Base-by-base conservation (phyloP, 1,139 yeast species). In the Suhomyces ambrosiae region DNA sequence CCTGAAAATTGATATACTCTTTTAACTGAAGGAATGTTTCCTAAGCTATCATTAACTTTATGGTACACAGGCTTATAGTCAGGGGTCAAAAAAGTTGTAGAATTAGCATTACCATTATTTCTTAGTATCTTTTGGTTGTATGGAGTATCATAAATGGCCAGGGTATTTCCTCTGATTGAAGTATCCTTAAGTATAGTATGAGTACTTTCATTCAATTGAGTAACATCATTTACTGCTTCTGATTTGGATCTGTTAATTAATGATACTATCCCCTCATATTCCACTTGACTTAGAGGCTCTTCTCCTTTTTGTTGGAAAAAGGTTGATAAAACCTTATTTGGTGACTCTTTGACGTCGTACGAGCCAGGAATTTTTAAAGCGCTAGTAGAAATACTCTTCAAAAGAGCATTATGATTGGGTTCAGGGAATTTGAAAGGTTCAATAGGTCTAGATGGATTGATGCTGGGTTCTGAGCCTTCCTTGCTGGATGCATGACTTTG, bases 251-350 rank as follows among this genome's bases (percentile, higher is more conserved):
- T 18, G 15, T 29, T 32, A 3, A 68, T 43, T 57, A 76, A 56
- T 72, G 95, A 77, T 53, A 86, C 61, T 0, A 89, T 95, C 4
- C 96, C 96, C 54, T 84, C 95, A 47, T 82, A 76, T 58, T 90
- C 97, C 33, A 88, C 70, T 12, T 83, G 89, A 8, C 82, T 73
- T 42, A 89, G 66, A 7, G 94, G 90, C 12, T 65, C 64, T 42
- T 81, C 78, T n/a, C 96, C 96, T 54, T 86, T 88, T 26, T 67
- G 68, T 23, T 74, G 73, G 59, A 89, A 89, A 54, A 89, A 89
- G 27, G 74, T 79, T 5, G 90, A 83, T 40, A 89, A 66, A 19
- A 79, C 72, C 36, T 76, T 80, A 56, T 82, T 84, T 7, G 67
- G 53, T n/a, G 62, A 37, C n/a, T 51, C 30, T 37, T 27, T 27